Percentiles rank a stretch among this genome's conserved stretches.
Conservation (phyloP, 2,329 filamentous ascomycete genomes). For the Trematosphaeria pertusa region DNA sequence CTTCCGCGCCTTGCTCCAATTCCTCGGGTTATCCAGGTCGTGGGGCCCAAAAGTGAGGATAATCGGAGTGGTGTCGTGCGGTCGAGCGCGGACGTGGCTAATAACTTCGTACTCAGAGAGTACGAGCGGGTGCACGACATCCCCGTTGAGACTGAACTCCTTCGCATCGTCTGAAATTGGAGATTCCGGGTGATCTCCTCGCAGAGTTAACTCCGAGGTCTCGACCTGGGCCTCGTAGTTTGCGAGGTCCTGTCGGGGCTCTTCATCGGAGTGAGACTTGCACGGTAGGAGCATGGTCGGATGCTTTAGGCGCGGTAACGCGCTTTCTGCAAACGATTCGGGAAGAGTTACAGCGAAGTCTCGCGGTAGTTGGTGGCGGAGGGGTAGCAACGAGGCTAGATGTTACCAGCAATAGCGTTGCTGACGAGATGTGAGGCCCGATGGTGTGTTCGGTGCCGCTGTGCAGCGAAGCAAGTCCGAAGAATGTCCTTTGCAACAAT, state of each 20-base stretch:
- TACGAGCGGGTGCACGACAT: neutral
- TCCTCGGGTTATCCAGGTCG: slow-evolving; percentile 48
- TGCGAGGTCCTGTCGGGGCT: neutral
- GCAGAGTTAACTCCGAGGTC: neutral
- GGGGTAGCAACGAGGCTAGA: neutral
- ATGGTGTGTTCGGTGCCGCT: neutral
- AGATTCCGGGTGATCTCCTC: neutral
- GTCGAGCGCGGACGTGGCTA: slow-evolving; percentile 16
- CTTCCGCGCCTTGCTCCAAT: slow-evolving; percentile 48
- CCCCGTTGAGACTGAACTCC: neutral
- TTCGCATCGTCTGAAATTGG: neutral
- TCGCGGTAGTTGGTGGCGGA: neutral
- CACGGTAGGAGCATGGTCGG: neutral
- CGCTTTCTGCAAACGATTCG: neutral
- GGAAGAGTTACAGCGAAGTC: neutral
- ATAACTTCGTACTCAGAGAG: slow-evolving; percentile 24
- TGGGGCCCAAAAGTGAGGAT: slow-evolving; percentile 23
- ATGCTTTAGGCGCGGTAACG: too few relatives aligned
- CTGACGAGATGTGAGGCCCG: neutral
- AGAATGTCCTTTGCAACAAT: neutral
- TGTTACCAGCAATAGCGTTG: too few relatives aligned
- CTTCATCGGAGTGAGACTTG: neutral
- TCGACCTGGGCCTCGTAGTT: slow-evolving; percentile 1
- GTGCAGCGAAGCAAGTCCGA: neutral
- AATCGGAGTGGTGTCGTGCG: slow-evolving; percentile 23